phyloP scores from a whole-genome alignment of 163 green algal species.

The Prototheca cutis region DNA sequence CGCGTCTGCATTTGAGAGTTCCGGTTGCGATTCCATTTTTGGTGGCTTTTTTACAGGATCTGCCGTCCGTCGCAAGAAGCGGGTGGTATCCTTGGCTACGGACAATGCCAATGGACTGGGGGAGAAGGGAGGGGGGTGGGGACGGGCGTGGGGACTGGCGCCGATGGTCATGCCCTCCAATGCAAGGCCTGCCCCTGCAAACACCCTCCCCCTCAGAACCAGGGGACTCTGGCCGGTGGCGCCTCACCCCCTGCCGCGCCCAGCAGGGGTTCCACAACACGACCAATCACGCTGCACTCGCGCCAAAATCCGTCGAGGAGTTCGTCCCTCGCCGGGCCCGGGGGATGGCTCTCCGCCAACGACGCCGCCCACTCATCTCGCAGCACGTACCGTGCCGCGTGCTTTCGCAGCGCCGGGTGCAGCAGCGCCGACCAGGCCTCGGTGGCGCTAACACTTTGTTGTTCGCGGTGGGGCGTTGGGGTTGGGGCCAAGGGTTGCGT shows the following conservation, averaged over 20 bases:
- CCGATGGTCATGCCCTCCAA: too few species aligned
- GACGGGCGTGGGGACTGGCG: too few species aligned
- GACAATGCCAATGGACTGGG: too few species aligned
- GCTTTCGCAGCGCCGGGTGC: conserved; percentile 1
- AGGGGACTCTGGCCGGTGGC: not conserved
- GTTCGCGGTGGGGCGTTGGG: too few species aligned
- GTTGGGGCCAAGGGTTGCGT: too few species aligned
- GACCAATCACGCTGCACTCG: not conserved
- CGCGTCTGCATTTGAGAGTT: too few species aligned
- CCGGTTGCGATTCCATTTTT: too few species aligned
- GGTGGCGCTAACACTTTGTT: too few species aligned
- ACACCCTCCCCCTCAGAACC: not conserved
- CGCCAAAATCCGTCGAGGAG: not conserved
- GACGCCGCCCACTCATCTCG: not conserved
- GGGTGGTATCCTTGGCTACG: too few species aligned
- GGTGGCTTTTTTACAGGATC: too few species aligned
- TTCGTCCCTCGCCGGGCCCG: not conserved
- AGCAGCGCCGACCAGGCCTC: not conserved
- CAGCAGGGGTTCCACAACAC: not conserved
- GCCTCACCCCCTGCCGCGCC: not conserved
- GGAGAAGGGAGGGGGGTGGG: too few species aligned
- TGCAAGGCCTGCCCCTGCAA: not conserved
- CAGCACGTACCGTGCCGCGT: not conserved
- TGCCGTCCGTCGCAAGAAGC: too few species aligned
- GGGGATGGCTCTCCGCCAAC: not conserved